A percentile compares a stretch with the other conserved stretches of the same genome.
Evolutionary conservation across 371 early-diverging fungal genomes (phyloP).

Genomic region (Rhizopus stolonifer): DNA sequence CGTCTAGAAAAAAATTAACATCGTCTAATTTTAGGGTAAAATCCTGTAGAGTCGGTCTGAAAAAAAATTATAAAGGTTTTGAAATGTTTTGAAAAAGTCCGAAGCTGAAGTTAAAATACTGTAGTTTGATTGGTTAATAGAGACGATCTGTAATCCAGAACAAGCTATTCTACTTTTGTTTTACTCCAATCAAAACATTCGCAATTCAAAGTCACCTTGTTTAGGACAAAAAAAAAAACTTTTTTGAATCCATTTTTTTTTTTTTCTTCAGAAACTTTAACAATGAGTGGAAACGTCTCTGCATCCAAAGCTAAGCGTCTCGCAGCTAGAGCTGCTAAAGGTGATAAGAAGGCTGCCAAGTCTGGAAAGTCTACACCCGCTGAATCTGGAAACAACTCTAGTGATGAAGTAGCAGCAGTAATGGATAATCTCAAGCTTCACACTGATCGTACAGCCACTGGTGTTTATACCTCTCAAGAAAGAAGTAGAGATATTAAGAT

Average conservation of each 20-base stretch:
- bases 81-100: too few relatives aligned
- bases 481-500: constrained; percentile 95
- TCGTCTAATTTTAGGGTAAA: too few relatives aligned
- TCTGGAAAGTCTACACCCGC: constrained; percentile 36
- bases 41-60: too few relatives aligned
- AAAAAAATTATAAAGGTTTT: too few relatives aligned
- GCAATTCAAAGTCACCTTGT: not conserved
- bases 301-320: constrained; percentile 83
- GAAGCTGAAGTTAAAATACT: too few relatives aligned
- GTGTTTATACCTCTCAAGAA: constrained; percentile 92
- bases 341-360: constrained; percentile 34
- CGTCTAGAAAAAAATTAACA: too few relatives aligned
- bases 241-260: constrained; percentile 7
- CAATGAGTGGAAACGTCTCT: constrained; percentile 41
- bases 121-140: too few relatives aligned
- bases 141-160: too few relatives aligned
- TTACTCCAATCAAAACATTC: too few relatives aligned
- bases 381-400: constrained; percentile 29
- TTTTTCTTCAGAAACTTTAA: not conserved
- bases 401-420: constrained; percentile 27
- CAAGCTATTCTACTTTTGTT: too few relatives aligned
- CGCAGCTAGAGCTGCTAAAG: constrained; percentile 73
- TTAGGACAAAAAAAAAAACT: not conserved
- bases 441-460: constrained; percentile 82
- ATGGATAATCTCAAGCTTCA: constrained; percentile 41